A percentile compares a stretch with the other conserved stretches of the same genome.
Conservation (phyloP, 2,329 filamentous ascomycete genomes). For the Zopfia rhizophila region DNA sequence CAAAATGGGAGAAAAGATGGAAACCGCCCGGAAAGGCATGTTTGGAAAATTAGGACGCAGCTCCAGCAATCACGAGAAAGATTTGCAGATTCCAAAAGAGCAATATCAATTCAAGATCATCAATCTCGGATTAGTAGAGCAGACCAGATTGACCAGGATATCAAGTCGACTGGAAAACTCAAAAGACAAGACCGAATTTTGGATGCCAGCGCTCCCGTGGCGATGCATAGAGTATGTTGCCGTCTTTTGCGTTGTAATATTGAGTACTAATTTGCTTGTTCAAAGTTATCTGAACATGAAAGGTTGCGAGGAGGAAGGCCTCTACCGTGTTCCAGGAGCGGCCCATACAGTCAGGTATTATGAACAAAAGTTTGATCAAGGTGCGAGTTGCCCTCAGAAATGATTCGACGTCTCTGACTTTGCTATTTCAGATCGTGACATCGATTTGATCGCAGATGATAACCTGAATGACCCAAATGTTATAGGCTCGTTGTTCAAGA, state of each 20-base stretch:
- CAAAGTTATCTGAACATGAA: constrained; percentile 87
- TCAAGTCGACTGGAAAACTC: constrained; percentile 89
- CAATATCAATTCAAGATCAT: constrained; percentile 87
- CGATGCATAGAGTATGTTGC: constrained; percentile 81
- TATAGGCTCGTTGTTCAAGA: constrained; percentile 94
- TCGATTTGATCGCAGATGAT: constrained; percentile 87
- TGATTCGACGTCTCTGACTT: neutral
- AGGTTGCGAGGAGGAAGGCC: constrained; percentile 89
- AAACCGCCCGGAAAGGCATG: constrained; percentile 81
- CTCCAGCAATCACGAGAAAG: constrained; percentile 75
- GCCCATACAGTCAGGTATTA: constrained; percentile 92
- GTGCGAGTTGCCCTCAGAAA: constrained; percentile 58
- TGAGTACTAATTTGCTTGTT: constrained; percentile 1
- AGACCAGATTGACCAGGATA: constrained; percentile 90
- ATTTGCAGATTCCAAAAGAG: constrained; percentile 73
- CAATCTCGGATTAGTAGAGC: constrained; percentile 85
- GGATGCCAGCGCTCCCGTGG: constrained; percentile 98
- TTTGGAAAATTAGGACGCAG: constrained; percentile 82
- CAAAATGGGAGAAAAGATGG: constrained; percentile 75
- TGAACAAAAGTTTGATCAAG: constrained; percentile 89
- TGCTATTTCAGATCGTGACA: constrained; percentile 74
- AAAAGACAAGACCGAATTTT: constrained; percentile 95
- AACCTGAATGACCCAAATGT: constrained; percentile 97
- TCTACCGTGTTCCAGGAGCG: constrained; percentile 92
- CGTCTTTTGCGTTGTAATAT: neutral